Evolutionary conservation across 495 filamentous ascomycete species (phyloP), one percentile per base, ranked within the genome.

Genomic region (Cairneyella variabilis): DNA sequence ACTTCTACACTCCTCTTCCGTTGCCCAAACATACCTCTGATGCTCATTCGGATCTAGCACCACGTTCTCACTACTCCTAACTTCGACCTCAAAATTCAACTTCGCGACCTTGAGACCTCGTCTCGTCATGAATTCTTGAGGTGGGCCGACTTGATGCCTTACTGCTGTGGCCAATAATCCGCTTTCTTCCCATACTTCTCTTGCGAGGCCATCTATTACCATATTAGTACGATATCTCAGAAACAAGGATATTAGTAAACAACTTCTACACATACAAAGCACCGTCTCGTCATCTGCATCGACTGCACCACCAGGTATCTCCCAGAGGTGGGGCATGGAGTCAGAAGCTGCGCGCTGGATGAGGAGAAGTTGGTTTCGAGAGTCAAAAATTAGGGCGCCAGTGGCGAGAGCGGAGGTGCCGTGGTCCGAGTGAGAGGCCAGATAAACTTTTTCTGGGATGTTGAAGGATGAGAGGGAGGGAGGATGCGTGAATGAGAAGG

Each of bases 171-270:
- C 60, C 1, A 42, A 28, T 14, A 71, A 37, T 5, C 67, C 68
- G 3, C 63, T 58, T 53, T 71, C 68, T 54, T 71, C 68, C 34
- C 52, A 56, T 20, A 71, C 20, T 45, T 71, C 68, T 10, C 68
- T 25, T 14, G 46, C 62, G 0, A 59, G 54, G 3, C 54, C 62
- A 39, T 69, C 60, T n/a, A n/a, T n/a, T n/a, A n/a, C n/a, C n/a
- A n/a, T n/a, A n/a, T n/a, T n/a, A n/a, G n/a, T n/a, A n/a, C n/a
- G n/a, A n/a, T n/a, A n/a, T n/a, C n/a, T n/a, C n/a, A n/a, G n/a
- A n/a, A n/a, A n/a, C n/a, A n/a, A n/a, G n/a, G n/a, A n/a, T n/a
- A n/a, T n/a, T n/a, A n/a, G n/a, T n/a, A n/a, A n/a, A n/a, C n/a
- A n/a, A n/a, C n/a, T n/a, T n/a, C n/a, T n/a, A n/a, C n/a, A n/a